These are phyloP conservation scores for Salvia sclarea DNA, from an alignment of 305 asterid species.

Conservation along the genomic window DNA sequence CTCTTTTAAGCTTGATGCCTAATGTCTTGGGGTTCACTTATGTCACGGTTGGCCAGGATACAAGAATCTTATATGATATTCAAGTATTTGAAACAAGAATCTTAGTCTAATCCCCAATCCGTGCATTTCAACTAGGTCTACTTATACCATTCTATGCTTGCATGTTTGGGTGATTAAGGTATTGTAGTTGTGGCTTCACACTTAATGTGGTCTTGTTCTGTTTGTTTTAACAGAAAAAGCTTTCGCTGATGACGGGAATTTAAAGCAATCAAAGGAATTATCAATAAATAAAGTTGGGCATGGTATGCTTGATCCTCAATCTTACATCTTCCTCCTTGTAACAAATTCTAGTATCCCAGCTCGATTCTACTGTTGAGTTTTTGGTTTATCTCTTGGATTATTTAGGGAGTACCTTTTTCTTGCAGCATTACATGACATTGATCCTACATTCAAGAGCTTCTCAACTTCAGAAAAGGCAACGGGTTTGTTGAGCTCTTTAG, in stretches of 20 bases:
- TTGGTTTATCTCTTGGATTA: neutral
- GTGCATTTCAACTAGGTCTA: neutral
- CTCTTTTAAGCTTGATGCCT: neutral
- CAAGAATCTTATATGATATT: neutral
- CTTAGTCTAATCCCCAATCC: neutral
- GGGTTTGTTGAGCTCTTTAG: conserved; percentile 57
- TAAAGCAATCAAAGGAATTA: conserved; percentile 77
- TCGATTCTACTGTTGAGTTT: neutral
- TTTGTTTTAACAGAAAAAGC: conserved; percentile 74
- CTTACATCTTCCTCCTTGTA: neutral
- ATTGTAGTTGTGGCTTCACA: neutral
- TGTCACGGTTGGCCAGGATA: neutral
- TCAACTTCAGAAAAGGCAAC: conserved; percentile 58
- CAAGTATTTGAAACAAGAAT: neutral
- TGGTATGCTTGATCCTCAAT: conserved; percentile 48
- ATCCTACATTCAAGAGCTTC: conserved; percentile 59
- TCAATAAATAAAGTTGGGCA: conserved; percentile 98
- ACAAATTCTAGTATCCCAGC: neutral
- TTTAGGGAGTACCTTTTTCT: neutral
- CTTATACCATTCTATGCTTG: neutral
- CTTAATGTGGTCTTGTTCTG: neutral
- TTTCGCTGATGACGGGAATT: conserved; percentile 75
- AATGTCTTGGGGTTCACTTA: neutral
- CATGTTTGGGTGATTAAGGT: neutral
- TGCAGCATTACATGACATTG: conserved; percentile 62